Percentiles rank a stretch among this genome's conserved stretches.
Evolutionary conservation across 805 yeast genomes (phyloP).

Genomic region (Ogataea polymorpha): DNA sequence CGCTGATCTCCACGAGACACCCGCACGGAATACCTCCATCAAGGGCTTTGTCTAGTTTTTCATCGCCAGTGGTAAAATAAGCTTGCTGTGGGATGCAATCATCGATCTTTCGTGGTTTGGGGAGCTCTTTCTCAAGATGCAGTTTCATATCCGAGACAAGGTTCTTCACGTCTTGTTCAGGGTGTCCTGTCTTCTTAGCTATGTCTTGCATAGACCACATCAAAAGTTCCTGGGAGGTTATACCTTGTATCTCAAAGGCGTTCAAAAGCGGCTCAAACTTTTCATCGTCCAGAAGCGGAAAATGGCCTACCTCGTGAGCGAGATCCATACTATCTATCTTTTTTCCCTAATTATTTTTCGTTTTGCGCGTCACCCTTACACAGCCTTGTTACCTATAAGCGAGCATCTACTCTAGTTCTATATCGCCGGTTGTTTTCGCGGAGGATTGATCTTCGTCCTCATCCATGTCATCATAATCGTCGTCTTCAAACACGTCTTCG

Average conservation of each 20-base stretch:
- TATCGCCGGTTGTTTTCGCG: conserved; percentile 35
- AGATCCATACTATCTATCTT: conserved; percentile 17
- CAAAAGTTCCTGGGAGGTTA: conserved; percentile 41
- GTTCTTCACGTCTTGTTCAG: conserved; percentile 30
- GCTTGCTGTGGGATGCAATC: not conserved
- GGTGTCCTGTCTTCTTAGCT: conserved; percentile 32
- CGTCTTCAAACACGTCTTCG: conserved; percentile 39
- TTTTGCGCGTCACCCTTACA: conserved; percentile 1
- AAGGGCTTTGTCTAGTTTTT: conserved; percentile 44
- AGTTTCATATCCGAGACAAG: conserved; percentile 15
- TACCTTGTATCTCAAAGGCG: conserved; percentile 26
- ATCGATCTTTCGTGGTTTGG: conserved; percentile 3
- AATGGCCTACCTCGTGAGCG: conserved; percentile 18
- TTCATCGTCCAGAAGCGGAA: conserved; percentile 34
- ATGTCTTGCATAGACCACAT: conserved; percentile 36
- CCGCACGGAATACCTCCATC: conserved; percentile 53
- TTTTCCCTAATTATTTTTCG: not conserved
- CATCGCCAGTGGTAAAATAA: conserved; percentile 52
- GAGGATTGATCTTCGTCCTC: conserved; percentile 24
- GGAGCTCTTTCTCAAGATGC: not conserved
- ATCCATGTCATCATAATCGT: conserved; percentile 37
- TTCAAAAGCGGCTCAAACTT: conserved; percentile 30
- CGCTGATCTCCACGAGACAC: conserved; percentile 70
- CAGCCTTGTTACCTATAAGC: conserved; percentile 1
- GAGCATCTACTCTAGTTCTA: conserved; percentile 29